Conservation (phyloP, 331 rosid genomes). For the Malus hybrid region DNA sequence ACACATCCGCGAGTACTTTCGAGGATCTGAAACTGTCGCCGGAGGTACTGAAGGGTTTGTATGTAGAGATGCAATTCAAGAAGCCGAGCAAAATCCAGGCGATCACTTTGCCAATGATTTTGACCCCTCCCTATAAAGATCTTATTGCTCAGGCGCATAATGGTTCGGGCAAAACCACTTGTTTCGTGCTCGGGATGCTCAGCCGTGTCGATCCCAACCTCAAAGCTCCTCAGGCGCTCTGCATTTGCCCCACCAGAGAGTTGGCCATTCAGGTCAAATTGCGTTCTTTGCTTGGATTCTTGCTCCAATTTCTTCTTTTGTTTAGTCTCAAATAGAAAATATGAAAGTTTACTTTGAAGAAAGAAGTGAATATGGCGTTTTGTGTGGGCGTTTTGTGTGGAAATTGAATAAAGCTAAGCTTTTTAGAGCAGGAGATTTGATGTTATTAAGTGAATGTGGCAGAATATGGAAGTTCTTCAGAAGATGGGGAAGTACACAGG, state of each 20-base stretch:
- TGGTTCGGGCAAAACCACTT: slow-evolving; percentile 92
- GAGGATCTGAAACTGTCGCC: slow-evolving; percentile 59
- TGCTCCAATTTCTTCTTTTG: not conserved
- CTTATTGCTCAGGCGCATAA: slow-evolving; percentile 93
- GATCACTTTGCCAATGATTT: slow-evolving; percentile 79
- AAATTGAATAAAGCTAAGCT: not conserved
- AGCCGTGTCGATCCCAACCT: slow-evolving; percentile 72
- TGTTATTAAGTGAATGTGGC: slow-evolving; percentile 4
- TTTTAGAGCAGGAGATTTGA: not conserved
- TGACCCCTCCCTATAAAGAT: slow-evolving; percentile 64
- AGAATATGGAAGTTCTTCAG: slow-evolving; percentile 76
- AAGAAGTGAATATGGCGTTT: not conserved
- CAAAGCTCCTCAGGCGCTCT: slow-evolving; percentile 81
- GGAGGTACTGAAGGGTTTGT: slow-evolving; percentile 73
- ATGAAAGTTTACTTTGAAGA: not conserved
- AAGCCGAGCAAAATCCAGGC: slow-evolving; percentile 93
- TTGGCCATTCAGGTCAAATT: slow-evolving; percentile 68
- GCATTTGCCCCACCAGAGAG: slow-evolving; percentile 91
- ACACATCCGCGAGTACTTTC: slow-evolving; percentile 52
- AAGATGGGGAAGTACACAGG: slow-evolving; percentile 82
- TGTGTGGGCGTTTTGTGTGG: not conserved
- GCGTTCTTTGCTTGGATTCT: not conserved
- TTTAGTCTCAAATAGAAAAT: not conserved
- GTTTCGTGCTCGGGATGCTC: slow-evolving; percentile 89
- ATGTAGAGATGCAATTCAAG: slow-evolving; percentile 77